A percentile compares a stretch with the other conserved stretches of the same genome.
Evolutionary conservation across 2,329 filamentous ascomycete genomes (phyloP).

Genomic region (Aspergillus fumigatiaffinis): DNA sequence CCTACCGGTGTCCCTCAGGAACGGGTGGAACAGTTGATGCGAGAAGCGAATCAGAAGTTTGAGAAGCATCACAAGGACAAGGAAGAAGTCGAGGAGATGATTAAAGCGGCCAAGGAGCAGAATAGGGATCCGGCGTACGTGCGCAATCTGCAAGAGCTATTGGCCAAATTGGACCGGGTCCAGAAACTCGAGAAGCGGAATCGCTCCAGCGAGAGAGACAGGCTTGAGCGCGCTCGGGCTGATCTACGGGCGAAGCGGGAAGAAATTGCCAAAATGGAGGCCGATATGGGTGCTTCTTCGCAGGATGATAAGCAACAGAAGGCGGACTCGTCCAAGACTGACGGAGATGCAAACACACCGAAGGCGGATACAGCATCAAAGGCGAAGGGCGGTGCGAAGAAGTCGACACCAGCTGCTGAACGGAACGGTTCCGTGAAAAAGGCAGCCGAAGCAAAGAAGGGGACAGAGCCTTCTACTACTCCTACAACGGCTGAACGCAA

Average conservation of each 20-base stretch:
- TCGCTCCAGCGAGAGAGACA: neutral
- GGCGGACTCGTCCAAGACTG: neutral
- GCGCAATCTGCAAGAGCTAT: neutral
- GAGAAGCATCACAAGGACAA: constrained; percentile 7
- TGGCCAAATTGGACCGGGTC: neutral
- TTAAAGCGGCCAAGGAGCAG: constrained; percentile 6
- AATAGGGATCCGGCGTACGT: constrained; percentile 4
- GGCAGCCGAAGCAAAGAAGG: neutral
- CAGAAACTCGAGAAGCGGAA: neutral
- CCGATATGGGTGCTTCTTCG: constrained; percentile 1
- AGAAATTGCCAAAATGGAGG: constrained; percentile 10
- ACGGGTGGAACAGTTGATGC: constrained; percentile 4
- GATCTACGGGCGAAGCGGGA: constrained; percentile 3
- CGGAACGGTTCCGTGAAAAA: neutral
- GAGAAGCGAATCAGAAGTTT: constrained; percentile 11
- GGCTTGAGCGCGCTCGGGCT: neutral
- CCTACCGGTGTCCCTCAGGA: constrained; percentile 12
- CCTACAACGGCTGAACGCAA: neutral
- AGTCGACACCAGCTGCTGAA: neutral
- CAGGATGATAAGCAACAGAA: constrained; percentile 1
- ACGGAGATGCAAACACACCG: neutral
- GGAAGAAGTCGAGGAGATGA: constrained; percentile 7
- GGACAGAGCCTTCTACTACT: neutral
- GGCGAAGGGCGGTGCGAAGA: neutral
- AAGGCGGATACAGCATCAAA: neutral